These are phyloP conservation scores for Torulaspora delbrueckii DNA, from an alignment of 805 yeast species.

Conservation along the genomic window DNA sequence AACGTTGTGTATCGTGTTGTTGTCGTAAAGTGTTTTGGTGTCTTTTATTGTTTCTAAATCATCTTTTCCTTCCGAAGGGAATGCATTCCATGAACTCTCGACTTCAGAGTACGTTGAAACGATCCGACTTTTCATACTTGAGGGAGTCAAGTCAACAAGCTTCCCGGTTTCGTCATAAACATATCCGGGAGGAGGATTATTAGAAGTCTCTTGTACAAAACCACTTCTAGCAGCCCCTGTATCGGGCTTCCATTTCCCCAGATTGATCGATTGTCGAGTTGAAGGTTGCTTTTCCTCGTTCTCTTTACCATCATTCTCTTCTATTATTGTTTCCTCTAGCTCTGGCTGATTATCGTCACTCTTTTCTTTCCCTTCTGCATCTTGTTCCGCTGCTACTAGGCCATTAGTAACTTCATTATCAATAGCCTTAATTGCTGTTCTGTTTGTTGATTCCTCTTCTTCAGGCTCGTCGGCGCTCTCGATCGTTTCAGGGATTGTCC, in stretches of 20 bases:
- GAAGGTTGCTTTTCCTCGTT: slow-evolving; percentile 4
- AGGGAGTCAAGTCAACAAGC: slow-evolving; percentile 30
- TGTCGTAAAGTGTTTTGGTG: slow-evolving; percentile 35
- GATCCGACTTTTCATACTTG: slow-evolving; percentile 29
- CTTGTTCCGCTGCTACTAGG: slow-evolving; percentile 1
- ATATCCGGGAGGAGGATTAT: slow-evolving; percentile 33
- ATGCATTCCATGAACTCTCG: slow-evolving; percentile 36
- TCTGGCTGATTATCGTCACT: slow-evolving; percentile 5
- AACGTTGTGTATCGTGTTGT: slow-evolving; percentile 35
- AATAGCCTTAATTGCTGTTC: neutral
- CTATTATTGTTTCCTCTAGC: neutral
- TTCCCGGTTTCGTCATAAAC: slow-evolving; percentile 34
- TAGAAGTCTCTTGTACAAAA: slow-evolving; percentile 40
- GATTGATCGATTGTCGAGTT: slow-evolving; percentile 17
- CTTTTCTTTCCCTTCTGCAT: slow-evolving; percentile 3
- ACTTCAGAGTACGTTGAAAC: slow-evolving; percentile 33
- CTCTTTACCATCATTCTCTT: neutral
- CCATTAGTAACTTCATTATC: slow-evolving; percentile 4
- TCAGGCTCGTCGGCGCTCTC: neutral
- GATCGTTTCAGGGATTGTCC: neutral
- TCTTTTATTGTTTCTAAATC: slow-evolving; percentile 34
- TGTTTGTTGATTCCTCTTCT: slow-evolving; percentile 9
- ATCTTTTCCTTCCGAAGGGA: slow-evolving; percentile 28
- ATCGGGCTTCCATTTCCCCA: slow-evolving; percentile 50
- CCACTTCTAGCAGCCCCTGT: slow-evolving; percentile 38